These are phyloP conservation scores for Lipomyces starkeyi DNA, from an alignment of 805 yeast species.

Conservation along the genomic window DNA sequence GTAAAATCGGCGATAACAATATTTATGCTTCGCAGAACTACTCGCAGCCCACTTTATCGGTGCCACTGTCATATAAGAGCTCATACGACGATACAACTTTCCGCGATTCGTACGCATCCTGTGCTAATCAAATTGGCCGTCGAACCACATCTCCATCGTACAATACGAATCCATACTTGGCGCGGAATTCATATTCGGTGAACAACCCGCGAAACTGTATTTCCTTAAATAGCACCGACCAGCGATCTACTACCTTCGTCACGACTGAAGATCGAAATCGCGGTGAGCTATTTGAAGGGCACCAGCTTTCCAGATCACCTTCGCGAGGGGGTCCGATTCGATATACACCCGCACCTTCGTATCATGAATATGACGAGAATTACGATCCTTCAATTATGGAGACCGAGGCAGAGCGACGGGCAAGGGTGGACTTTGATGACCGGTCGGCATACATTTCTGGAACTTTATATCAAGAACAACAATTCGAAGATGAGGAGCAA, in stretches of 20 bases:
- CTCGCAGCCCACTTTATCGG: not conserved
- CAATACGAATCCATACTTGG: not conserved
- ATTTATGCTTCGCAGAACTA: not conserved
- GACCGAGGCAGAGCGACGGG: conserved; percentile 21
- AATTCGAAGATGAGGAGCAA: conserved; percentile 15
- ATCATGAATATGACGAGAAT: conserved; percentile 8
- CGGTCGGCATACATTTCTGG: not conserved
- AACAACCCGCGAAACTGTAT: not conserved
- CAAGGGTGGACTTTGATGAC: not conserved
- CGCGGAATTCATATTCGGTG: not conserved
- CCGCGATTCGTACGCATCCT: not conserved
- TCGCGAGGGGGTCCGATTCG: not conserved
- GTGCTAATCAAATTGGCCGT: not conserved
- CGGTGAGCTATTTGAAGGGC: not conserved
- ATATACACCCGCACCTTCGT: not conserved
- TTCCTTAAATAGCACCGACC: not conserved
- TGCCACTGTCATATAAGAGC: not conserved
- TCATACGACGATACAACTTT: too few relatives aligned
- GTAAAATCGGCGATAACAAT: not conserved
- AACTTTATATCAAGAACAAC: not conserved
- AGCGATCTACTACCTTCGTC: not conserved
- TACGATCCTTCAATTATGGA: conserved; percentile 33
- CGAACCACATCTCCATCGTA: not conserved
- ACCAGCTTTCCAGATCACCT: not conserved
- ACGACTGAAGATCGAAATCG: not conserved